Evolutionary conservation across 768 basidiomycete genomes (phyloP), one percentile per base, ranked within the genome.

Genomic region (Royoungia palumana): DNA sequence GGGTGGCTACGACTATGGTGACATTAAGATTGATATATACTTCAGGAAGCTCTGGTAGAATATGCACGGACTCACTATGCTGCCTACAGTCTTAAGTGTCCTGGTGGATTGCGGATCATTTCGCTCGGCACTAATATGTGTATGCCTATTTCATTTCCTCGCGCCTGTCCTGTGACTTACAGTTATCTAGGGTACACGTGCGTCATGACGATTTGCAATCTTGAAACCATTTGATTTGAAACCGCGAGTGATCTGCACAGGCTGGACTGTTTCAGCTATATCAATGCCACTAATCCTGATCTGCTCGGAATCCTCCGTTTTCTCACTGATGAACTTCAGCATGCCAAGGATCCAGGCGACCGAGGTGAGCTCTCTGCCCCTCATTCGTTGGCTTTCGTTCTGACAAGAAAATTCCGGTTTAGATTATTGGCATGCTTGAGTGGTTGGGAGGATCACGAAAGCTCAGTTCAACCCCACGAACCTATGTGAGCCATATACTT

Each of bases 321-420:
- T 62, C 55, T 79, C 41, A 78, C 78, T 2, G 73, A 77, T 35
- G 78, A 79, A 45, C 68, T 79, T 10, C 78, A 79, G 52, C 73
- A 66, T 17, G 75, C 77, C 0, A 79, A 79, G 51, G 77, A 79
- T 44, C 62, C 66, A 0, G 74, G 74, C 1, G 72, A 77, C 27
- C 61, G 74, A 56, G 75, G 76, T 71, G 48, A 63, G 9, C 24
- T 21, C 21, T 2, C 17, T 8, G 8, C 24, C 4, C 24, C 24
- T 4, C 8, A 21, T 6, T 35, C 36, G 4, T 14, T 21, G 27
- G 35, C 6, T 8, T 5, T 27, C n/a, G 6, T n/a, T 41, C n/a
- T 21, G 7, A 16, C n/a, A 14, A 41, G 34, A 17, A 3, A 19
- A n/a, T 6, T 5, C 34, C 34, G 76, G 77, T 71, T 10, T 79